Percentiles rank a stretch among this genome's conserved stretches.
Evolutionary conservation across 306 rosid species (phyloP).

Genomic region (Phaseolus lunatus): DNA sequence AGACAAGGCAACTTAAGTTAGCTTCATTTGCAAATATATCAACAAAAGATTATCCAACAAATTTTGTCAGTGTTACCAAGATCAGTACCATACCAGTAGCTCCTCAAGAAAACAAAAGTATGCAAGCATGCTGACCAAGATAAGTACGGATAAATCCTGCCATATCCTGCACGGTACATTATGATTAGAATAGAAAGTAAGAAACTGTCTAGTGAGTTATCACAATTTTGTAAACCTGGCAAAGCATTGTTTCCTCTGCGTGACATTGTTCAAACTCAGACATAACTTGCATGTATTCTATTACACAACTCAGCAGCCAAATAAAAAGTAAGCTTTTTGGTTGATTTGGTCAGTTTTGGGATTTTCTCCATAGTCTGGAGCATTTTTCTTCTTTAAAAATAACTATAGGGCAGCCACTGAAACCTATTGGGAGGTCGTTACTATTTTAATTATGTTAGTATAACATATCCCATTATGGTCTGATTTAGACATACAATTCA

Average conservation of each 20-base stretch:
- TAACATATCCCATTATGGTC: background rate
- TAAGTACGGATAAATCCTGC: conserved; percentile 70
- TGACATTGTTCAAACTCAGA: conserved; percentile 9
- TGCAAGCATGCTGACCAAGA: conserved; percentile 83
- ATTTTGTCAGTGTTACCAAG: conserved; percentile 19
- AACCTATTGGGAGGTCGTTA: background rate
- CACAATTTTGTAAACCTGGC: background rate
- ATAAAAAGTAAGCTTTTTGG: conserved; percentile 1
- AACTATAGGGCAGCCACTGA: background rate
- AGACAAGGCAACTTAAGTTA: background rate
- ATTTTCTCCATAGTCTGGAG: background rate
- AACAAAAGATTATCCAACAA: background rate
- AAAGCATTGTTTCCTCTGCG: conserved; percentile 1
- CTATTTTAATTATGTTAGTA: background rate
- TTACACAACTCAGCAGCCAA: conserved; percentile 1
- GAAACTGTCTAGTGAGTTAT: background rate
- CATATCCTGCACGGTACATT: conserved; percentile 62
- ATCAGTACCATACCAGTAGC: conserved; percentile 63
- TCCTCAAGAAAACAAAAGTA: conserved; percentile 87
- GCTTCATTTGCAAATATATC: background rate
- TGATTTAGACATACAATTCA: background rate
- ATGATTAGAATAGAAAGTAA: conserved; percentile 37
- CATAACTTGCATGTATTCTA: background rate
- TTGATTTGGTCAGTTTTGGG: conserved; percentile 1
- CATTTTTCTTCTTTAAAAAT: background rate